Percentiles rank a stretch among this genome's conserved stretches.
Evolutionary conservation across 2,329 filamentous ascomycete genomes (phyloP).

Genomic region (Trichoderma sp.): DNA sequence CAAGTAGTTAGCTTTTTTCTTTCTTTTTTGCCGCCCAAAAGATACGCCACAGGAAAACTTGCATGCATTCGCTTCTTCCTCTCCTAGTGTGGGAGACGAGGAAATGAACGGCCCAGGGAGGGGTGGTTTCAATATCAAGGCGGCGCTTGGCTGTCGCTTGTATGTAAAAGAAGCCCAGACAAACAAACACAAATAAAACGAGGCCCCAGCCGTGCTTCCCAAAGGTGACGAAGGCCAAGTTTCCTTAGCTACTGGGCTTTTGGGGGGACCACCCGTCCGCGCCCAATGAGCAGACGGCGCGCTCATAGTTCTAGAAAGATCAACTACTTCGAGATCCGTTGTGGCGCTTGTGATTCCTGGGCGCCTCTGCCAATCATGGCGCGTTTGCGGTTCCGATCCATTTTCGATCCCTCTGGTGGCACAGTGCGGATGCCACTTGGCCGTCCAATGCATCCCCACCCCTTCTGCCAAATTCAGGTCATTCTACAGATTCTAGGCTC

Average conservation of each 20-base stretch:
- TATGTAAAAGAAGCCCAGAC: not conserved
- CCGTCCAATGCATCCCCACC: not conserved
- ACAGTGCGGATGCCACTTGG: conserved; percentile 37
- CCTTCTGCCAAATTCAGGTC: not conserved
- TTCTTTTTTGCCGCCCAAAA: not conserved
- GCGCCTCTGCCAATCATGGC: conserved; percentile 15
- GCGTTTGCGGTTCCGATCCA: conserved; percentile 38
- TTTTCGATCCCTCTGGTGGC: conserved; percentile 40
- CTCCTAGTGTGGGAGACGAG: conserved; percentile 11
- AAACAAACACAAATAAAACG: not conserved
- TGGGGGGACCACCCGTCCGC: not conserved
- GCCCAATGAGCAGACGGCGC: conserved; percentile 21
- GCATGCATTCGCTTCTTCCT: not conserved
- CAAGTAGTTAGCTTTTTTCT: too few species aligned
- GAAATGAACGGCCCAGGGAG: conserved; percentile 2
- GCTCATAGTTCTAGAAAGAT: conserved; percentile 32
- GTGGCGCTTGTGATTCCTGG: conserved; percentile 6
- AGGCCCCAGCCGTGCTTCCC: not conserved
- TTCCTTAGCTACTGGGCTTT: conserved; percentile 9
- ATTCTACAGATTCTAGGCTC: not conserved
- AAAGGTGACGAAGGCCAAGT: conserved; percentile 23
- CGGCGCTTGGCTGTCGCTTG: not conserved
- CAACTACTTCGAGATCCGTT: conserved; percentile 16
- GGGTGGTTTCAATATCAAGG: not conserved
- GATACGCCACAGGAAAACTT: not conserved